A percentile compares a stretch with the other conserved stretches of the same genome.
These are phyloP conservation scores for Didymella keratinophila DNA, from an alignment of 2,329 filamentous ascomycete genomes.

Conservation along the genomic window DNA sequence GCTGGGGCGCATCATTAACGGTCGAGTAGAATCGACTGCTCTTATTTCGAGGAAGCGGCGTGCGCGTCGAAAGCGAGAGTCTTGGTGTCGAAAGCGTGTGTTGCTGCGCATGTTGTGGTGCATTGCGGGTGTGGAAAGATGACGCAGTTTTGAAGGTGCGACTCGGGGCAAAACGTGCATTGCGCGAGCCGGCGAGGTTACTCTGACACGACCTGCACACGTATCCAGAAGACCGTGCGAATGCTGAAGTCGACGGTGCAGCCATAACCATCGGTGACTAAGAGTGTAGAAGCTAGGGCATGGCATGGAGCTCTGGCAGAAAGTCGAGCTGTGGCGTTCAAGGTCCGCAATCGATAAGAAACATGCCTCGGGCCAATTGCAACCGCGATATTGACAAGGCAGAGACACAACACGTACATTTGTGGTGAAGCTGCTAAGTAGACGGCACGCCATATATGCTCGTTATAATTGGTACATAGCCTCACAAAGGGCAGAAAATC, in stretches of 20 bases:
- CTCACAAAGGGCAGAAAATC: not conserved
- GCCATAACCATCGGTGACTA: not conserved
- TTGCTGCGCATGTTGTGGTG: slow-evolving; percentile 1
- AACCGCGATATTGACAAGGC: not conserved
- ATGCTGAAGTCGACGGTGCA: not conserved
- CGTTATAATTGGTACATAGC: slow-evolving; percentile 10
- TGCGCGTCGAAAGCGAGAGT: not conserved
- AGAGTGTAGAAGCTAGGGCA: not conserved
- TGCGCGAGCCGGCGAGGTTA: slow-evolving; percentile 9
- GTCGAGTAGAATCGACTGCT: slow-evolving; percentile 15
- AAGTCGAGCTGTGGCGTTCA: slow-evolving; percentile 27
- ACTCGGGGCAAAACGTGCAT: slow-evolving; percentile 9
- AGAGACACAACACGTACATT: not conserved
- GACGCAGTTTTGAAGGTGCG: slow-evolving; percentile 24
- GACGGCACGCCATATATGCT: slow-evolving; percentile 11
- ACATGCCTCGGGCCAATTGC: slow-evolving; percentile 5
- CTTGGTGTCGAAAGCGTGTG: not conserved
- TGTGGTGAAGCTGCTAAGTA: not conserved
- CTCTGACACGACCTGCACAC: slow-evolving; percentile 36
- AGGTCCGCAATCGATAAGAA: slow-evolving; percentile 19
- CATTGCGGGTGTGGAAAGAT: slow-evolving; percentile 2
- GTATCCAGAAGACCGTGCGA: slow-evolving; percentile 17
- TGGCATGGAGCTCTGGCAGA: slow-evolving; percentile 22
- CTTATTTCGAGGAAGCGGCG: not conserved
- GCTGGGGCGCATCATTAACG: slow-evolving; percentile 29